A percentile compares a stretch with the other conserved stretches of the same genome.
Conservation (phyloP, 2,329 filamentous ascomycete species). For the Aspergillus fumigatus region DNA sequence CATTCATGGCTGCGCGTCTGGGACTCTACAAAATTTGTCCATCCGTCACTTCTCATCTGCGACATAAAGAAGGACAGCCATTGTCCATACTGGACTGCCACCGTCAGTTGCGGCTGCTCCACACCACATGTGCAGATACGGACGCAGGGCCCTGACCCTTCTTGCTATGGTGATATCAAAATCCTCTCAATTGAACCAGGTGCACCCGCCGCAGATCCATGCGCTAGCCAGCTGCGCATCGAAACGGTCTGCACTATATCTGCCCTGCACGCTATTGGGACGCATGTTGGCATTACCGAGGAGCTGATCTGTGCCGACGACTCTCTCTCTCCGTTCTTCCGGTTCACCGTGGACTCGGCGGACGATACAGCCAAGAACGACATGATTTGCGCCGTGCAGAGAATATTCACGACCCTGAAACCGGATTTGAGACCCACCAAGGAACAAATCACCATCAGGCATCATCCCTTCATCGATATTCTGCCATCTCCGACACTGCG, state of each 20-base stretch:
- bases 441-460: constrained; percentile 16
- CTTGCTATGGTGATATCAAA: constrained; percentile 2
- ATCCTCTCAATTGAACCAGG: constrained; percentile 11
- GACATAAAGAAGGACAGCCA: constrained; percentile 2
- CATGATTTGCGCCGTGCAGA: constrained; percentile 10
- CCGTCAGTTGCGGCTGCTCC: constrained; percentile 13
- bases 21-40: not conserved
- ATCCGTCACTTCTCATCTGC: constrained; percentile 4
- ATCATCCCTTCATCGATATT: constrained; percentile 18
- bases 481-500: constrained; percentile 15
- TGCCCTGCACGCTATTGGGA: constrained; percentile 13
- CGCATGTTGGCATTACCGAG: constrained; percentile 22
- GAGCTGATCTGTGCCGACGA: constrained; percentile 21
- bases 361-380: not conserved
- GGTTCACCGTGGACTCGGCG: not conserved
- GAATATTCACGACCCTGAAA: constrained; percentile 13
- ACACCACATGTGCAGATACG: constrained; percentile 12
- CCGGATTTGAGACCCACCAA: constrained; percentile 16
- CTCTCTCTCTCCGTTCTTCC: constrained; percentile 25
- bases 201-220: constrained; percentile 17
- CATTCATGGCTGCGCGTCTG: not conserved
- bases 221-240: constrained; percentile 22
- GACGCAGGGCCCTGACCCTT: constrained; percentile 1
- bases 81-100: constrained; percentile 7
- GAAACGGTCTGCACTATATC: constrained; percentile 23